These are phyloP conservation scores for Ogataea thermomethanolica DNA, from an alignment of 805 yeast species.

Conservation along the genomic window DNA sequence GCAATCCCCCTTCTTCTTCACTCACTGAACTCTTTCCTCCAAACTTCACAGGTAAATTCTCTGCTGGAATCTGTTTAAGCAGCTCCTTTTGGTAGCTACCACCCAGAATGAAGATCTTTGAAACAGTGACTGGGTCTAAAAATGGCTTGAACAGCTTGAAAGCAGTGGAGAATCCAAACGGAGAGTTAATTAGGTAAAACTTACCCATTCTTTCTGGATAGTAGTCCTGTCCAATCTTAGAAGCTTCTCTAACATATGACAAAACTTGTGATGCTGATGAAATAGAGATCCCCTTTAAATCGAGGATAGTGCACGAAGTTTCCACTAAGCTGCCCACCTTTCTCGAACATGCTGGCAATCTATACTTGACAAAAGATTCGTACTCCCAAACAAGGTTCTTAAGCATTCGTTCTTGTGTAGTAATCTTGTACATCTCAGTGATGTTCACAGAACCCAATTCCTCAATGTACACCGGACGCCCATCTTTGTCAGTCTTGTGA, in stretches of 20 bases:
- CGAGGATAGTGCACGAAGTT: slow-evolving; percentile 95
- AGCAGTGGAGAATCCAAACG: slow-evolving; percentile 95
- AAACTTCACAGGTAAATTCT: slow-evolving; percentile 85
- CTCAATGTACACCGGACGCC: slow-evolving; percentile 94
- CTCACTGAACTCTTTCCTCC: slow-evolving; percentile 76
- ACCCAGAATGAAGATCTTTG: slow-evolving; percentile 88
- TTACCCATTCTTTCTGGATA: slow-evolving; percentile 99
- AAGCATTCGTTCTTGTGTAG: slow-evolving; percentile 94
- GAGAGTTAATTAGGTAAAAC: slow-evolving; percentile 92
- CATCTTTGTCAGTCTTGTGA: slow-evolving; percentile 95
- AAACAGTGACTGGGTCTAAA: slow-evolving; percentile 95
- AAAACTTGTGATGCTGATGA: slow-evolving; percentile 81
- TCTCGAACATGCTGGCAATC: slow-evolving; percentile 95
- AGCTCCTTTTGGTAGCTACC: slow-evolving; percentile 75
- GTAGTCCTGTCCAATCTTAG: slow-evolving; percentile 91
- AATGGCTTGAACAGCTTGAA: slow-evolving; percentile 89
- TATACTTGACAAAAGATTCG: slow-evolving; percentile 77
- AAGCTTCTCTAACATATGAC: slow-evolving; percentile 87
- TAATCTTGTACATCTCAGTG: slow-evolving; percentile 86
- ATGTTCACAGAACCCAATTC: slow-evolving; percentile 90
- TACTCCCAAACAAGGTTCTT: slow-evolving; percentile 97
- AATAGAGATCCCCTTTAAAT: slow-evolving; percentile 89
- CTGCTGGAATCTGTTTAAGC: slow-evolving; percentile 87
- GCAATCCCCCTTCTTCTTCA: slow-evolving; percentile 74
- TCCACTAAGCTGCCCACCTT: slow-evolving; percentile 73